Evolutionary conservation across 192 early-diverging fungal species (phyloP), one percentile per base, ranked within the genome.

Genomic region (Backusella mclennaniae): DNA sequence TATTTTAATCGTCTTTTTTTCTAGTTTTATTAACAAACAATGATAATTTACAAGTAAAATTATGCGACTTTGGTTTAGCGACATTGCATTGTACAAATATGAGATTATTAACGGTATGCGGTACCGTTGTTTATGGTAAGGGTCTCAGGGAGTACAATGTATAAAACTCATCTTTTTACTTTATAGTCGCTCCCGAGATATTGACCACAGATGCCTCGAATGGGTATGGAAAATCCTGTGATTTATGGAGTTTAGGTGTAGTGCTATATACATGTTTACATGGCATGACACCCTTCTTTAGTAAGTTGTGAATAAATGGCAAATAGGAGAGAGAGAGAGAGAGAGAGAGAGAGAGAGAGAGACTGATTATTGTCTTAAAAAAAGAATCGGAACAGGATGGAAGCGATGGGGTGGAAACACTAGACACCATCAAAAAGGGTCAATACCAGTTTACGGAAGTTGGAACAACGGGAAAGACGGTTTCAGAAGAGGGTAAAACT

Each of bases 181-280:
- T 39, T 39, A 11, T 39, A 75, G 73, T 44, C 12, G 73, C 73
- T 0, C 73, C 73, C 15, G 73, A 75, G 46, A 42, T 75, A 17
- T 39, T 67, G 3, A 67, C 12, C 21, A 29, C 14, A 31, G 21
- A 71, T 46, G 11, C 26, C 1, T 5, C 23, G 17, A 26, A 42
- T 44, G 41, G 39, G 0, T 75, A 75, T 66, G 73, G 73, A 19
- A 75, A 67, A 66, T 36, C 36, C 17, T 75, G 73, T 14, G 97
- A 99, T 77, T 87, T 99, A 86, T 99, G 97, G 97, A 95, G 93
- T 66, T 81, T 96, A 14, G 97, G 97, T 9, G 96, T 97, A 0
- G 95, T 98, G 49, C 89, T 96, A n/a, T 98, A 97, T 81, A 93
- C 97, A 73, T 92, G 92, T 67, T 85, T 98, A 6, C 96, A 93